Evolutionary conservation across 2,329 filamentous ascomycete genomes (phyloP), one percentile per base, ranked within the genome.

Genomic region (Xylaria sp.): DNA sequence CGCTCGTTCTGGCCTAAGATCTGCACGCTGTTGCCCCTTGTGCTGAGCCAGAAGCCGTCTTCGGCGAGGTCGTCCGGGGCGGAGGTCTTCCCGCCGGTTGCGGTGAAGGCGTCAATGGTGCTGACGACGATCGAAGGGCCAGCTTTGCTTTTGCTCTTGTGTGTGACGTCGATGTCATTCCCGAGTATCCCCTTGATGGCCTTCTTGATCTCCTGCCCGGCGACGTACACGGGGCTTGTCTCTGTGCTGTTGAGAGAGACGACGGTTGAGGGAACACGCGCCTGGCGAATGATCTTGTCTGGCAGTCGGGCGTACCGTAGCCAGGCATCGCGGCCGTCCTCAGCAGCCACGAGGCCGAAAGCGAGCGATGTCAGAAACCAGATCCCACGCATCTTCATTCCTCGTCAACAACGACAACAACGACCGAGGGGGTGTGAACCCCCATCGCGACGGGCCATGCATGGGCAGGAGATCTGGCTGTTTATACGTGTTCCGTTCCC

Each of bases 1-100:
- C 89, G 85, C 74, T 91, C 88, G 72, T 91, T 92, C 68, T 88
- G 83, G 0, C 89, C 89, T 1, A 92, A 75, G 58, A 92, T 91
- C 42, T 85, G 80, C 24, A 90, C 84, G 0, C 78, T 78, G 0
- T 79, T 73, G 8, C 79, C 81, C 4, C 79, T 79, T 4, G 81
- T 85, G 70, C 79, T 84, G 34, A 92, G 82, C 81, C 85, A 90
- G 77, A 88, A 92, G 2, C 90, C 90, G 72, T 90, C 88, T 12
- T 84, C 81, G 36, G 82, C 78, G 14, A 90, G 81, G 4, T 83
- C 75, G 4, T 83, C 75, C 0, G 81, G 78, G 19, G 76, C 64
- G 24, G 79, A 76, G 7, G 74, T 66, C 14, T 78, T 53, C 5
- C 80, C 80, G 61, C 81, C 81, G 0, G 76, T 73, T 11, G 78